These are phyloP conservation scores for Tulasnella sp. DNA, from an alignment of 768 basidiomycete genomes.

Conservation along the genomic window DNA sequence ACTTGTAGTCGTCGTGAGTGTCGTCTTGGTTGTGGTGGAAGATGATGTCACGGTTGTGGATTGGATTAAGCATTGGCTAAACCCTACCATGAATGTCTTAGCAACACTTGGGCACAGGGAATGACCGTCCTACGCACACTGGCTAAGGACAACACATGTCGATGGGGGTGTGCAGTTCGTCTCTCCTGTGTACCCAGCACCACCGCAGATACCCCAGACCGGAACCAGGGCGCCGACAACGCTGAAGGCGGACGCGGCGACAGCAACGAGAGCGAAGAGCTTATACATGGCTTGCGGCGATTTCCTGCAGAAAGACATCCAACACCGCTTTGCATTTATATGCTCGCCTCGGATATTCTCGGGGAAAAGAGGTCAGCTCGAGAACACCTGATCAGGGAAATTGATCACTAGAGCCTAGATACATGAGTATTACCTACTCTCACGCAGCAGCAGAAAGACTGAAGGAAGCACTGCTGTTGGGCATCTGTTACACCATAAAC, in stretches of 20 bases:
- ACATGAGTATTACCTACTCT: too few species aligned
- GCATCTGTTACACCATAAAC: too few species aligned
- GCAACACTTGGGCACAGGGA: not conserved
- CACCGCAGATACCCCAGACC: not conserved
- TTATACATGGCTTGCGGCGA: not conserved
- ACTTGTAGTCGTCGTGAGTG: too few species aligned
- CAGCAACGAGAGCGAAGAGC: not conserved
- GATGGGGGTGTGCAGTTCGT: too few species aligned
- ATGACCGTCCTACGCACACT: not conserved
- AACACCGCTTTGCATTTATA: not conserved
- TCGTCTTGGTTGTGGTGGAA: not conserved
- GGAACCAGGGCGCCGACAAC: not conserved
- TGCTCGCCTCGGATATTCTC: not conserved
- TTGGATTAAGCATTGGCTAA: not conserved
- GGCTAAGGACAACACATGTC: too few species aligned
- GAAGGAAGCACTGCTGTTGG: too few species aligned
- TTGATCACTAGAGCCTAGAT: not conserved
- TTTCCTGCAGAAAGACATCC: not conserved
- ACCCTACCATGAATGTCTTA: not conserved
- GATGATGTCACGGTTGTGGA: not conserved
- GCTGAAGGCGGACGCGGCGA: not conserved
- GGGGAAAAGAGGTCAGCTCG: not conserved
- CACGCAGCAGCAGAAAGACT: too few species aligned
- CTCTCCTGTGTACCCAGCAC: too few species aligned
- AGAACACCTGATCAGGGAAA: not conserved